A percentile compares a stretch with the other conserved stretches of the same genome.
phyloP scores from a whole-genome alignment of 2,329 filamentous ascomycete genomes.

The Nectriaceae sp. region DNA sequence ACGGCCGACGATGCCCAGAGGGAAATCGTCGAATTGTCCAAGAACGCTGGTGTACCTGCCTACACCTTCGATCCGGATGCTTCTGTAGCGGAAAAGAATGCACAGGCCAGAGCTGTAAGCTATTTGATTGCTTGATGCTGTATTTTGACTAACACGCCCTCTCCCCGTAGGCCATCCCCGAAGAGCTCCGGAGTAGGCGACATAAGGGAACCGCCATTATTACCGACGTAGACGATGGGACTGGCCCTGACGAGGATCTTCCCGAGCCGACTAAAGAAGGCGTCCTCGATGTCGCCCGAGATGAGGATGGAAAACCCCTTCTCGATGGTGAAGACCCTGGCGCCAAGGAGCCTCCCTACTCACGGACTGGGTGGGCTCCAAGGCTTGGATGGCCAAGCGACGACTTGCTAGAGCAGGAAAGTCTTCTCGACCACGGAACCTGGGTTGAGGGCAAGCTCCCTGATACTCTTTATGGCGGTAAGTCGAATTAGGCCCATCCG shows the following conservation, averaged over 20 bases:
- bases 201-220: conserved; percentile 69
- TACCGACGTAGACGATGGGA: conserved; percentile 77
- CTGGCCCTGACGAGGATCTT: conserved; percentile 71
- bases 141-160: background rate
- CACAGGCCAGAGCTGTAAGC: conserved; percentile 74
- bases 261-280: conserved; percentile 73
- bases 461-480: conserved; percentile 88
- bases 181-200: conserved; percentile 36
- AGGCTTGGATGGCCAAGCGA: conserved; percentile 73
- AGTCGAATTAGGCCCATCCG: conserved; percentile 23
- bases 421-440: conserved; percentile 83
- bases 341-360: conserved; percentile 49
- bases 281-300: conserved; percentile 57
- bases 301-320: conserved; percentile 49
- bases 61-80: conserved; percentile 89
- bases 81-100: conserved; percentile 78
- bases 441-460: conserved; percentile 81
- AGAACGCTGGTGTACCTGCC: conserved; percentile 75
- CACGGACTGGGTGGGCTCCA: conserved; percentile 81
- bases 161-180: conserved; percentile 38
- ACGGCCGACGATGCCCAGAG: conserved; percentile 72
- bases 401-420: conserved; percentile 59
- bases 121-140: background rate
- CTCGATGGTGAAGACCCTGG: conserved; percentile 53
- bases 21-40: conserved; percentile 74